A percentile compares a stretch with the other conserved stretches of the same genome.
phyloP scores from a whole-genome alignment of 345 rosid species.

The Lagerstroemia speciosa region DNA sequence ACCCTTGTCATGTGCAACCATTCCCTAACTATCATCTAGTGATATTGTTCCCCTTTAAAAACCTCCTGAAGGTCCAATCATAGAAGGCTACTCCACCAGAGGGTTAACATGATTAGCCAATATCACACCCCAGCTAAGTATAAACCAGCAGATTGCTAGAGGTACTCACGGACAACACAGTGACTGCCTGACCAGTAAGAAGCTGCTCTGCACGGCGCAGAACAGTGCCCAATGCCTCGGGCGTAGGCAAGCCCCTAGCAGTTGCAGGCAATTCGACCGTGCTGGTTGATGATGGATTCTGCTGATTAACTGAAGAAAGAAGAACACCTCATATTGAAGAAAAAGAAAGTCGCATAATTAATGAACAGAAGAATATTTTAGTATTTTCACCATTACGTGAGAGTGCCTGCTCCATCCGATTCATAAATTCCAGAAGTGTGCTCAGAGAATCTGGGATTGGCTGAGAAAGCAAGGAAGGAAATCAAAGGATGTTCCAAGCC shows the following conservation, averaged over 20 bases:
- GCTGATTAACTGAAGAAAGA: conserved; percentile 43
- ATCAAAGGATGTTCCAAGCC: conserved; percentile 4
- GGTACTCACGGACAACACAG: conserved; percentile 54
- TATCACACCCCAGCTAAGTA: neutral
- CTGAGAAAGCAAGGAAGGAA: conserved; percentile 28
- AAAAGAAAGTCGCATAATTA: conserved; percentile 1
- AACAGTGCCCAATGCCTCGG: conserved; percentile 56
- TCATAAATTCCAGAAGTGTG: conserved; percentile 70
- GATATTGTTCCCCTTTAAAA: neutral
- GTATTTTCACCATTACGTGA: conserved; percentile 48
- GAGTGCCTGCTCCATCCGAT: conserved; percentile 58
- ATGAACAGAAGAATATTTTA: neutral
- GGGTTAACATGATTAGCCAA: neutral
- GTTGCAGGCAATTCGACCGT: conserved; percentile 43
- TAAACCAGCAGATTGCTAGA: neutral
- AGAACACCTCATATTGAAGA: conserved; percentile 8
- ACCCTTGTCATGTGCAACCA: neutral
- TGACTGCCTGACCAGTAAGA: conserved; percentile 43
- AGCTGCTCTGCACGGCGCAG: conserved; percentile 56
- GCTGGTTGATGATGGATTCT: conserved; percentile 29
- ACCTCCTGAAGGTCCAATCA: neutral
- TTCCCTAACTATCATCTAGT: neutral
- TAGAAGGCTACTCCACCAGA: neutral
- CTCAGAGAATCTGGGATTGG: conserved; percentile 82
- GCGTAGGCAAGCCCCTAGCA: conserved; percentile 45